Evolutionary conservation across 441 rosid species (phyloP).

Genomic region (Jatropha podagrica): DNA sequence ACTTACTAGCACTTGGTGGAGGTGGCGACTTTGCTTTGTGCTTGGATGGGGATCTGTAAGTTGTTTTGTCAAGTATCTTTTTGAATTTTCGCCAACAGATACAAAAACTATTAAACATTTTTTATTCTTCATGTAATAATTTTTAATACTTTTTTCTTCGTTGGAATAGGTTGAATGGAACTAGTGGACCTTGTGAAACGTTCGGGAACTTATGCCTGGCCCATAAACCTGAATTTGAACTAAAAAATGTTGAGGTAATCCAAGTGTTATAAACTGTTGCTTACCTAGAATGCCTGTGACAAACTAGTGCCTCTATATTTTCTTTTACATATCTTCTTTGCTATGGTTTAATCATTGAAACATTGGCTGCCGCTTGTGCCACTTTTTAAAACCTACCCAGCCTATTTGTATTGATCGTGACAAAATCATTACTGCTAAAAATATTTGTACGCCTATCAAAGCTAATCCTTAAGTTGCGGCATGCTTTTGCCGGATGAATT

Average conservation of each 20-base stretch:
- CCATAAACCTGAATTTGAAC: slow-evolving; percentile 59
- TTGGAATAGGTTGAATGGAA: slow-evolving; percentile 70
- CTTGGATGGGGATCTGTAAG: slow-evolving; percentile 91
- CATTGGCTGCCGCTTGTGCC: background rate
- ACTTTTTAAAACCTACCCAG: too few relatives aligned
- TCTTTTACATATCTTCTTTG: background rate
- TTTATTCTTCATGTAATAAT: background rate
- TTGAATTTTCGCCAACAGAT: background rate
- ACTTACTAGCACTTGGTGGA: slow-evolving; percentile 86
- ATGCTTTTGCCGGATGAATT: background rate
- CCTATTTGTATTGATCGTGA: background rate
- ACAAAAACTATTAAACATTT: background rate
- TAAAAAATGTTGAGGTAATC: slow-evolving; percentile 86
- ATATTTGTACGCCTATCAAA: background rate
- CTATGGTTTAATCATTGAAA: background rate
- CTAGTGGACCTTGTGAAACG: slow-evolving; percentile 83
- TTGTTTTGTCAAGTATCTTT: slow-evolving; percentile 22
- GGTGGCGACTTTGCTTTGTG: slow-evolving; percentile 81
- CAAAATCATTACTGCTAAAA: background rate
- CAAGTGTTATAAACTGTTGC: background rate
- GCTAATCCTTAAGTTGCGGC: background rate
- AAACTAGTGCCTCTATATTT: background rate
- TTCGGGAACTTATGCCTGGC: slow-evolving; percentile 86
- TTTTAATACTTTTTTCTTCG: slow-evolving; percentile 9
- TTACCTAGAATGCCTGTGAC: slow-evolving; percentile 3